Percentiles rank a stretch among this genome's conserved stretches.
Evolutionary conservation across 441 rosid genomes (phyloP).

Genomic region (Aquilaria agallochum): DNA sequence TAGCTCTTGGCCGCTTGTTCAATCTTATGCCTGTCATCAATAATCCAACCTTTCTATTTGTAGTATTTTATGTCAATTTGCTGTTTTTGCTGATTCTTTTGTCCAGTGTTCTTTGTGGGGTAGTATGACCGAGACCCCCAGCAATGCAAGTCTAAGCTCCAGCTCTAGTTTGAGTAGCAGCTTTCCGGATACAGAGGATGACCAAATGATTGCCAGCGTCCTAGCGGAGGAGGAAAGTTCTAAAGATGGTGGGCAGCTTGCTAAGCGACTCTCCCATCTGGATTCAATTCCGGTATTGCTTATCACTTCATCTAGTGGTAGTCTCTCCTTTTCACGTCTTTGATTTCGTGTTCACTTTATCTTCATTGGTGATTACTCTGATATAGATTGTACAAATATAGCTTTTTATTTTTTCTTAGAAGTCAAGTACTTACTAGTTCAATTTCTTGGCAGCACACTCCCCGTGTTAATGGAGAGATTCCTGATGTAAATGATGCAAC

Average conservation of each 20-base stretch:
- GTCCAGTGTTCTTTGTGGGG: constrained; percentile 11
- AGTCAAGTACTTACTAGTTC: constrained; percentile 7
- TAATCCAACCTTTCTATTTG: too few relatives aligned
- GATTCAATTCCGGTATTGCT: constrained; percentile 80
- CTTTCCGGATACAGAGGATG: constrained; percentile 76
- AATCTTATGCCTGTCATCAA: too few relatives aligned
- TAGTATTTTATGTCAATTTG: background rate
- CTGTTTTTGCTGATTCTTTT: constrained; percentile 20
- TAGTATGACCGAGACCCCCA: constrained; percentile 54
- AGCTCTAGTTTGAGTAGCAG: constrained; percentile 80
- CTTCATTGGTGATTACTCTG: background rate
- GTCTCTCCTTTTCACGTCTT: too few relatives aligned
- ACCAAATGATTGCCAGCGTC: constrained; percentile 72
- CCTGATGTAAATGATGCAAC: constrained; percentile 86
- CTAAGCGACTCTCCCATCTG: constrained; percentile 82
- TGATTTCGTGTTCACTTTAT: background rate
- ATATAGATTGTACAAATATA: background rate
- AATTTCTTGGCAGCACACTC: constrained; percentile 76
- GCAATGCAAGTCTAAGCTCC: constrained; percentile 75
- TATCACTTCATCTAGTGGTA: constrained; percentile 1
- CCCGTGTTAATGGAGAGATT: constrained; percentile 74
- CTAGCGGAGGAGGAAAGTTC: constrained; percentile 65
- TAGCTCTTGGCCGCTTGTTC: too few relatives aligned
- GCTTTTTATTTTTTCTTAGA: background rate
- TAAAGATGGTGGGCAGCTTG: constrained; percentile 45